phyloP scores from a whole-genome alignment of 192 early-diverging fungal genomes.

The Coemansia sp. region DNA sequence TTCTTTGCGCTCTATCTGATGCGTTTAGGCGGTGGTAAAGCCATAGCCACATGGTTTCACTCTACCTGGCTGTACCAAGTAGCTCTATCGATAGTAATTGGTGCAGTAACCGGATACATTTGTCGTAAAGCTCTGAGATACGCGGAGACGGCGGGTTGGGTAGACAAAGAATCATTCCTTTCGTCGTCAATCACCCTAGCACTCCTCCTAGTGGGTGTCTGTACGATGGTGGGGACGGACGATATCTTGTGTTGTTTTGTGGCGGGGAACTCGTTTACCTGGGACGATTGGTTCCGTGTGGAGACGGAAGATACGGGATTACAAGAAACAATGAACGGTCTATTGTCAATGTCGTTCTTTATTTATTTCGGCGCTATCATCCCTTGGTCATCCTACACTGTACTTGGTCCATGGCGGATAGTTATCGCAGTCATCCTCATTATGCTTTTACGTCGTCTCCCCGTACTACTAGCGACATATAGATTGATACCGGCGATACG shows the following conservation, averaged over 20 bases:
- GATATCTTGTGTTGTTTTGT: slow-evolving; percentile 77
- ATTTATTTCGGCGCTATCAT: slow-evolving; percentile 82
- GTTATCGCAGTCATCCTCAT: slow-evolving; percentile 61
- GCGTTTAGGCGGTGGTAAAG: slow-evolving; percentile 56
- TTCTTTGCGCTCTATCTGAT: slow-evolving; percentile 73
- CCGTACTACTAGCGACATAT: slow-evolving; percentile 63
- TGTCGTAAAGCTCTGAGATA: slow-evolving; percentile 68
- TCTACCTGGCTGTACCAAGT: slow-evolving; percentile 80
- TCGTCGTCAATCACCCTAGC: slow-evolving; percentile 79
- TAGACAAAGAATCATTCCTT: slow-evolving; percentile 87
- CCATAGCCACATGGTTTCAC: slow-evolving; percentile 79
- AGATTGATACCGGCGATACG: slow-evolving; percentile 67
- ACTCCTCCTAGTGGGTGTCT: slow-evolving; percentile 66
- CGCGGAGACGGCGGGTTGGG: slow-evolving; percentile 66
- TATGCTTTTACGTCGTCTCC: slow-evolving; percentile 72
- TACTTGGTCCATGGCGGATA: slow-evolving; percentile 64
- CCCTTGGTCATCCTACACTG: slow-evolving; percentile 67
- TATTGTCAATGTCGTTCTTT: slow-evolving; percentile 87
- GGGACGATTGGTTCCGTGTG: slow-evolving; percentile 90
- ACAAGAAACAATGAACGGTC: slow-evolving; percentile 86
- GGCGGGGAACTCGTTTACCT: slow-evolving; percentile 77
- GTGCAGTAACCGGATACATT: slow-evolving; percentile 65
- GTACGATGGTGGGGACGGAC: slow-evolving; percentile 71
- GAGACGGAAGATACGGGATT: slow-evolving; percentile 79
- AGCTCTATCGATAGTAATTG: slow-evolving; percentile 66